Percentiles rank a stretch among this genome's conserved stretches.
Conservation (phyloP, 2,329 filamentous ascomycete species). For the Chalaropsis ovoidea region DNA sequence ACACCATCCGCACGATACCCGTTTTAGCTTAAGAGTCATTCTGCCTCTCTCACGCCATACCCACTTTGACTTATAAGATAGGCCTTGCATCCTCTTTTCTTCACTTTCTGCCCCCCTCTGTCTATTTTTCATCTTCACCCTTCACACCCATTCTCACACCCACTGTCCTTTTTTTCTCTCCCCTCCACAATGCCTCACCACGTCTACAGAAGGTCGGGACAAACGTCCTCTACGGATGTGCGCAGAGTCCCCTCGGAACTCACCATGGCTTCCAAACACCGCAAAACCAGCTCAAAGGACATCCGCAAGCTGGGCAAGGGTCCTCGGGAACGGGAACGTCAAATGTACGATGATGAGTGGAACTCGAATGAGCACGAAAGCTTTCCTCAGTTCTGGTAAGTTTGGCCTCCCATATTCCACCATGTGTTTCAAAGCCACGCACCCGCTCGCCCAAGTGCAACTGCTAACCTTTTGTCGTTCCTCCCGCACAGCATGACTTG, state of each 20-base stretch:
- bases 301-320: conserved; percentile 43
- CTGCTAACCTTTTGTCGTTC: conserved; percentile 19
- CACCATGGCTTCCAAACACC: conserved; percentile 39
- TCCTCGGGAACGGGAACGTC: conserved; percentile 42
- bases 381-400: conserved; percentile 57
- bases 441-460: not conserved
- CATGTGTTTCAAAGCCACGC: not conserved
- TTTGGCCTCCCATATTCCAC: conserved; percentile 27
- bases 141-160: not conserved
- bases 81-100: conserved; percentile 23
- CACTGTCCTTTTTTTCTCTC: conserved; percentile 16
- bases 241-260: conserved; percentile 40
- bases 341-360: conserved; percentile 37
- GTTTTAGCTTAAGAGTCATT: conserved; percentile 16
- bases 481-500: conserved; percentile 47
- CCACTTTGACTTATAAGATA: conserved; percentile 21
- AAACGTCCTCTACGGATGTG: conserved; percentile 46
- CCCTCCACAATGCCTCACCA: conserved; percentile 44
- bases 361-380: conserved; percentile 49
- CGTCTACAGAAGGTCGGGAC: conserved; percentile 44
- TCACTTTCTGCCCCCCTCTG: not conserved
- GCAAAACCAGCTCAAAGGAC: conserved; percentile 36
- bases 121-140: conserved; percentile 6
- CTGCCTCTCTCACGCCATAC: conserved; percentile 13
- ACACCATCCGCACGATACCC: conserved; percentile 13